Percentiles rank a stretch among this genome's conserved stretches.
These are phyloP conservation scores for Phalaenopsis equestris DNA, from an alignment of 106 monocot species.

Conservation along the genomic window DNA sequence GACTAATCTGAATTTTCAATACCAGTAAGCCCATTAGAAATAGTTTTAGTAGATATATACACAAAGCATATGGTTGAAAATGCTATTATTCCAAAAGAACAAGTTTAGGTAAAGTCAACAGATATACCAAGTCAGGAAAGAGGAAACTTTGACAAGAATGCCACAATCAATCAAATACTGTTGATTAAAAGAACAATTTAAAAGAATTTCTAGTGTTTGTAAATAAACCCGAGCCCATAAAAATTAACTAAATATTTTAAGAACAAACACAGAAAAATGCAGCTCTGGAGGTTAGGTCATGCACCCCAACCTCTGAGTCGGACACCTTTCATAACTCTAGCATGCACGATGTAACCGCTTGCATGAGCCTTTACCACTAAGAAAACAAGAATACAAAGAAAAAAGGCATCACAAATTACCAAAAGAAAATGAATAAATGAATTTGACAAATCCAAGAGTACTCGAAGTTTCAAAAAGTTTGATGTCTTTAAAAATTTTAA, in stretches of 20 bases:
- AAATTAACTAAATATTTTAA: background rate
- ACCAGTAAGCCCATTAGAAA: background rate
- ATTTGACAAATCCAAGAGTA: background rate
- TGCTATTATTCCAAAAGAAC: background rate
- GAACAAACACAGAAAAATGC: background rate
- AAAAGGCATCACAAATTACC: background rate
- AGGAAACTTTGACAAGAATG: background rate
- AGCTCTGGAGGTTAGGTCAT: background rate
- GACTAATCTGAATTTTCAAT: background rate
- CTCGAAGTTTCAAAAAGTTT: background rate
- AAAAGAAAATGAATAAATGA: background rate
- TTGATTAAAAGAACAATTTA: background rate
- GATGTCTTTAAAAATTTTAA: background rate
- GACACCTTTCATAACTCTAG: background rate
- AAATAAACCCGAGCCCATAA: background rate
- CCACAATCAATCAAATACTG: background rate
- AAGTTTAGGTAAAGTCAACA: background rate
- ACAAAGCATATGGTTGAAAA: background rate
- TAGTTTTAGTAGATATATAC: background rate
- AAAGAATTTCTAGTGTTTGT: background rate
- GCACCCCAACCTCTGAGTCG: background rate
- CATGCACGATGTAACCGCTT: background rate
- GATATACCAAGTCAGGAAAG: background rate
- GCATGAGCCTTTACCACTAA: slow-evolving; percentile 2
- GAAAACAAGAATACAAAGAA: background rate